Evolutionary conservation across 2,329 filamentous ascomycete species (phyloP).

Genomic region (Neospermospora avenae): DNA sequence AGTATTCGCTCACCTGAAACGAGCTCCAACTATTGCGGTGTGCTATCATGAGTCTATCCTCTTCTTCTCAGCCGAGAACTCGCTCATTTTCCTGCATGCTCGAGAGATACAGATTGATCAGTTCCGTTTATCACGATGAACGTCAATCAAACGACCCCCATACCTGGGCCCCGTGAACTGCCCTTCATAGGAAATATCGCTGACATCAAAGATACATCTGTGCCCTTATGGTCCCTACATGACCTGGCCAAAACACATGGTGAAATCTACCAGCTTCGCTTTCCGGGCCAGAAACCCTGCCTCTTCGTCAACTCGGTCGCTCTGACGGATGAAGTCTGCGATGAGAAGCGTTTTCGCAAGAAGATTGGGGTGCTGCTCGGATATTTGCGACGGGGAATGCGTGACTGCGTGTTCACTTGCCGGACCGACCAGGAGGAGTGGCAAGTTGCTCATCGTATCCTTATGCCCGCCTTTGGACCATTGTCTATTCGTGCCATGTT

Average conservation of each 20-base stretch:
- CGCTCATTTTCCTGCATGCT: no score
- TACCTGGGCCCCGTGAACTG: slow-evolving; percentile 22
- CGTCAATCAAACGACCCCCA: slow-evolving; percentile 8
- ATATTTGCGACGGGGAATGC: slow-evolving; percentile 55
- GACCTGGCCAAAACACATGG: slow-evolving; percentile 64
- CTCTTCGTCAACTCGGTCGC: slow-evolving; percentile 53
- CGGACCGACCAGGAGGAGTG: no score
- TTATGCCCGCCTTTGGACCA: slow-evolving; percentile 58
- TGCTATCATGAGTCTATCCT: no score
- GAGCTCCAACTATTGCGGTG: no score
- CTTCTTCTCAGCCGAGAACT: no score
- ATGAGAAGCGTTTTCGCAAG: slow-evolving; percentile 66
- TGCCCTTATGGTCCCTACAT: slow-evolving; percentile 52
- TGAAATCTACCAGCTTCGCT: slow-evolving; percentile 29
- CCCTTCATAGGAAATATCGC: slow-evolving; percentile 41
- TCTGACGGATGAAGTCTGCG: slow-evolving; percentile 60
- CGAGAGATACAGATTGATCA: no score
- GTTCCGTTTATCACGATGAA: slow-evolving; percentile 11
- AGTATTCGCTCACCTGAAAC: no score
- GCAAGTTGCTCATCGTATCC: no score
- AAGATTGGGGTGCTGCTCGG: slow-evolving; percentile 46
- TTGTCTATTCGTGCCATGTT: slow-evolving; percentile 67
- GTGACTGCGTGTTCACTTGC: slow-evolving; percentile 56
- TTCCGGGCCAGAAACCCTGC: slow-evolving; percentile 52
- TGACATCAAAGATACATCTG: slow-evolving; percentile 59